Base-by-base conservation (phyloP, 2,329 filamentous ascomycete genomes). In the Amauroascus verrucosus region DNA sequence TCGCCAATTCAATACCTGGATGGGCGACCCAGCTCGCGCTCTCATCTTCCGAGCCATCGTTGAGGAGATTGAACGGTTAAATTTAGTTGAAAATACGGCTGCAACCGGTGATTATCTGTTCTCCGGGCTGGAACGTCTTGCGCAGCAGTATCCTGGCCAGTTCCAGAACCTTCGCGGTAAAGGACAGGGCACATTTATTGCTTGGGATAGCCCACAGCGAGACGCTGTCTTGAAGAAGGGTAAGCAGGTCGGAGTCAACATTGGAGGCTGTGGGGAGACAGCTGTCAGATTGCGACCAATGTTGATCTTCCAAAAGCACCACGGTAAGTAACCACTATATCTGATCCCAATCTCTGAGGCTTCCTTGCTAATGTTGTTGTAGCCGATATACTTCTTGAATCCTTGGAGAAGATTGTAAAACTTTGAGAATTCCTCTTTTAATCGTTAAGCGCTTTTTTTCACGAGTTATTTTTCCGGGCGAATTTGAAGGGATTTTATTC, bases 1-100 rank as follows among this genome's bases (percentile, higher is more conserved):
- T 77, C 84, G 89, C 57, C 89, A 95, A 73, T 95, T 95, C 79
- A 95, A 95, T 78, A 95, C 88, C 47, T 95, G 89, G 89, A 94
- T 95, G 85, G 89, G 89, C 63, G 89, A 95, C 73, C 89, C 89
- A 14, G 84, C 85, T 13, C 83, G 88, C 56, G 88, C 86, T 14
- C 75, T 95, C 56, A 78, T 95, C 60, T 95, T 94, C 83, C 82
- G 86, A 58, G 85, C 82, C 64, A 95, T 95, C 72, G 80, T 91
- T 65, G 72, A 86, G 55, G 88, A 95, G 74, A 83, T 95, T 54
- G 75, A 88, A 70, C 76, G 81, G 48, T 76, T 86, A 54, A 80
- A 85, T 63, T 78, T 95, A n/a, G 87, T 95, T 49, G 75, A 81
- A 65, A 77, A 88, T 71, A 95, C 90, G 1, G 86, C 86, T 33